Conservation (phyloP, 331 rosid species). For the Pyracantha coccinea region DNA sequence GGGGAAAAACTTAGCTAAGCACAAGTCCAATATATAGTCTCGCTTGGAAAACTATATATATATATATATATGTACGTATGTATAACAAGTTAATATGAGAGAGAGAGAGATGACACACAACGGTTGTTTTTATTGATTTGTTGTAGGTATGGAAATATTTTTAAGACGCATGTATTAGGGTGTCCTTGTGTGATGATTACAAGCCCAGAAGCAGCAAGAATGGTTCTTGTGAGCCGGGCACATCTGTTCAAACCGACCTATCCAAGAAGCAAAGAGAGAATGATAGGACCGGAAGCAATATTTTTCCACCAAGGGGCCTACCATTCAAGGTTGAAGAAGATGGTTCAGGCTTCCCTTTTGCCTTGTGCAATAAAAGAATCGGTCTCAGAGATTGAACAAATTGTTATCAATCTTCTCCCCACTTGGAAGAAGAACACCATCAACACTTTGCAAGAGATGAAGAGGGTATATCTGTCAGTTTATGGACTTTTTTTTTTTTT, state of each 20-base stretch:
- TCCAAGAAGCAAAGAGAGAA: constrained; percentile 81
- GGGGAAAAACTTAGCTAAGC: no score
- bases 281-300: constrained; percentile 80
- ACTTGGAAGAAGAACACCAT: constrained; percentile 51
- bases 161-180: constrained; percentile 78
- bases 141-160: constrained; percentile 67
- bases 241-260: constrained; percentile 77
- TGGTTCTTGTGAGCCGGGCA: constrained; percentile 62
- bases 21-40: no score
- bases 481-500: not conserved
- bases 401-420: constrained; percentile 46
- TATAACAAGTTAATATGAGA: not conserved
- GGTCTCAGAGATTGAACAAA: constrained; percentile 52
- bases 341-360: constrained; percentile 52
- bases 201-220: constrained; percentile 59
- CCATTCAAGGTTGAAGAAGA: constrained; percentile 63
- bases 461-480: constrained; percentile 37
- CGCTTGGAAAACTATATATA: not conserved
- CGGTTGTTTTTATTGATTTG: not conserved
- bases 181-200: constrained; percentile 92
- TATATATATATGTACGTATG: not conserved
- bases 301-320: constrained; percentile 82
- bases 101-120: not conserved
- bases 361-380: constrained; percentile 51
- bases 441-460: constrained; percentile 84